These are phyloP conservation scores for Aspergillus carlsbadensis DNA, from an alignment of 495 filamentous ascomycete species.

Conservation along the genomic window DNA sequence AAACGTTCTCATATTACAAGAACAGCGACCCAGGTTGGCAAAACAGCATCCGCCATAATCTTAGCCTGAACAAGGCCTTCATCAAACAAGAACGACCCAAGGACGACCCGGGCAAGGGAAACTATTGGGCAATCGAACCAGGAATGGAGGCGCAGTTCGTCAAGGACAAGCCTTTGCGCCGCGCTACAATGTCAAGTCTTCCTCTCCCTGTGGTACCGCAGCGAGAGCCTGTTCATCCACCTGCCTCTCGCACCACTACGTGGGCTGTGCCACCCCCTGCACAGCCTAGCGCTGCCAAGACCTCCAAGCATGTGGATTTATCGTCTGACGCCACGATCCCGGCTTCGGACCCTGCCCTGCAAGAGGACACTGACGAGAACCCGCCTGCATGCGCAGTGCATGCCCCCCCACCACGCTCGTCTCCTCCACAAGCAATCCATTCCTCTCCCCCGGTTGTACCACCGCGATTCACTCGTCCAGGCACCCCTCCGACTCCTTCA, in stretches of 20 bases:
- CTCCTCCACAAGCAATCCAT: slow-evolving; percentile 63
- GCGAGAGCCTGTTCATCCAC: slow-evolving; percentile 32
- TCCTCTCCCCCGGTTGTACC: slow-evolving; percentile 87
- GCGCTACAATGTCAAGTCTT: slow-evolving; percentile 50
- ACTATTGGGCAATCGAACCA: slow-evolving; percentile 93
- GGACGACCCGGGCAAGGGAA: slow-evolving; percentile 97
- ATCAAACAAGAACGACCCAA: slow-evolving; percentile 94
- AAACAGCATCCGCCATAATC: slow-evolving; percentile 97
- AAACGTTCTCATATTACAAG: slow-evolving; percentile 86
- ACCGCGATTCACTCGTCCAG: slow-evolving; percentile 58
- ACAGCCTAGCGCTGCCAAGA: slow-evolving; percentile 24
- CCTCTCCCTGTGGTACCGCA: slow-evolving; percentile 40
- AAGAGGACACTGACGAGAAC: slow-evolving; percentile 62
- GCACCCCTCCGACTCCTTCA: slow-evolving; percentile 71
- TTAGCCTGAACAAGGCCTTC: slow-evolving; percentile 97
- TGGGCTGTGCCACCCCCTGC: slow-evolving; percentile 41
- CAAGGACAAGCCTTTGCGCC: slow-evolving; percentile 72
- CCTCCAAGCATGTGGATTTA: slow-evolving; percentile 52
- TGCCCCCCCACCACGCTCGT: slow-evolving; percentile 49
- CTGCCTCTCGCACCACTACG: slow-evolving; percentile 32
- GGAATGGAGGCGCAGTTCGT: slow-evolving; percentile 86
- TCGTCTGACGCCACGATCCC: slow-evolving; percentile 96
- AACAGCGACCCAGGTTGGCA: slow-evolving; percentile 88
- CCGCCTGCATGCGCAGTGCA: slow-evolving; percentile 31
- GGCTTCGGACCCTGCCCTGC: slow-evolving; percentile 71